Evolutionary conservation across 139 green algal species (phyloP).

Genomic region (Chlamydomonas schloesseri): DNA sequence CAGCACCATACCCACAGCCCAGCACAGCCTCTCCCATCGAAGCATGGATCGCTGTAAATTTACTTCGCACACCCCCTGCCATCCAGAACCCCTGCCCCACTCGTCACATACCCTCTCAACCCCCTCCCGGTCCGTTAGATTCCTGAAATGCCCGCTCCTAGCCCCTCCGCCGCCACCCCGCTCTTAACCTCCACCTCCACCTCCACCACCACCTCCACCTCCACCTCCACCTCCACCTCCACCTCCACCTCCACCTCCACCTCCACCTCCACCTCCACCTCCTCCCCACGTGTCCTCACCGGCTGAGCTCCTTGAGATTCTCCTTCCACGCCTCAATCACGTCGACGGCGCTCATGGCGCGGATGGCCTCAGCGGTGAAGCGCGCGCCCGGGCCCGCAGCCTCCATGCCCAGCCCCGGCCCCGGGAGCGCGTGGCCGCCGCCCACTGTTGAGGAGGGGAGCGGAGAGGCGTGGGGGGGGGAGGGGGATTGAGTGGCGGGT

Average conservation of each 20-base stretch:
- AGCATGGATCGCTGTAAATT: too few species aligned
- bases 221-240: too few species aligned
- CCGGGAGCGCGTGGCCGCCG: constrained; percentile 25
- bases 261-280: background rate
- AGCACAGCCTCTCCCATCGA: too few species aligned
- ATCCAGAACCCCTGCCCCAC: too few species aligned
- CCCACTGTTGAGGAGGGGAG: background rate
- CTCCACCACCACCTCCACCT: too few species aligned
- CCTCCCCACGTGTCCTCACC: background rate
- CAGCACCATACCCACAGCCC: too few species aligned
- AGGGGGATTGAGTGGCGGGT: background rate
- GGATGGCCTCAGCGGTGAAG: constrained; percentile 41
- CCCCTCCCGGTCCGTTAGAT: too few species aligned
- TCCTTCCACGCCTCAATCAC: constrained; percentile 46
- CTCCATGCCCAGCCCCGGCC: background rate
- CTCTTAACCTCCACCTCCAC: too few species aligned
- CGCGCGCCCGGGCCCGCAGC: background rate
- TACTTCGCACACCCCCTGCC: too few species aligned
- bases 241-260: background rate
- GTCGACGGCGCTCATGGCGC: constrained; percentile 26
- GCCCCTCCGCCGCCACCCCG: too few species aligned
- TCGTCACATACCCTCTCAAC: too few species aligned
- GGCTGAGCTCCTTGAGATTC: constrained; percentile 28
- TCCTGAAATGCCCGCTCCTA: too few species aligned
- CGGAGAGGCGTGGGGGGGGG: background rate